Percentiles rank a stretch among this genome's conserved stretches.
Evolutionary conservation across 2,329 filamentous ascomycete genomes (phyloP).

Genomic region (Neocatenulostroma microsporum): DNA sequence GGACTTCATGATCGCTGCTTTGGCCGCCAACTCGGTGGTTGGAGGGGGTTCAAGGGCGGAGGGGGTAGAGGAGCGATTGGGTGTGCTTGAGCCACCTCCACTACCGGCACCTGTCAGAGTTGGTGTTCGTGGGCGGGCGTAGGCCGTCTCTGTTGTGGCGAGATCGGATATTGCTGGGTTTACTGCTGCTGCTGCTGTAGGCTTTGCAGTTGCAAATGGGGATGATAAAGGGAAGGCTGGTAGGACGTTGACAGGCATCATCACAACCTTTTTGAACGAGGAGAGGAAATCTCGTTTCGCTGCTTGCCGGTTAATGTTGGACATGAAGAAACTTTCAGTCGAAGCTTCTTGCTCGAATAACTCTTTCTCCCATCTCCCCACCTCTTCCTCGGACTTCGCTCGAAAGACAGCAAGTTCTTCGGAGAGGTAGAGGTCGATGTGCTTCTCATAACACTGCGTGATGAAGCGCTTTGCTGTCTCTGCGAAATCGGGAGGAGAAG

Average conservation of each 20-base stretch:
- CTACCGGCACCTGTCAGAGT: conserved; percentile 10
- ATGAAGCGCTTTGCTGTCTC: conserved; percentile 61
- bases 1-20: conserved; percentile 95
- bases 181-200: conserved; percentile 23
- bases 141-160: conserved; percentile 12
- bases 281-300: conserved; percentile 95
- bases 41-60: conserved; percentile 54
- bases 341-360: conserved; percentile 83
- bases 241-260: conserved; percentile 94
- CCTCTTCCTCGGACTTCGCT: conserved; percentile 64
- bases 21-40: conserved; percentile 85
- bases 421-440: conserved; percentile 85
- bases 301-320: conserved; percentile 84
- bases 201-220: conserved; percentile 43
- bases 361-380: conserved; percentile 83
- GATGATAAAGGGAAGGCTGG: conserved; percentile 50
- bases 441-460: conserved; percentile 73
- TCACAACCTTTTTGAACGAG: conserved; percentile 96
- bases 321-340: conserved; percentile 92
- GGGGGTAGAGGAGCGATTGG: conserved; percentile 30
- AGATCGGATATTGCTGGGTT: too few relatives aligned
- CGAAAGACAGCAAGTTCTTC: conserved; percentile 87
- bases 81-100: too few relatives aligned
- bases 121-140: conserved; percentile 23
- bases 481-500: conserved; percentile 52